A percentile compares a stretch with the other conserved stretches of the same genome.
Conservation (phyloP, 352 stramenopile species). For the Pythium vanterpoolii region DNA sequence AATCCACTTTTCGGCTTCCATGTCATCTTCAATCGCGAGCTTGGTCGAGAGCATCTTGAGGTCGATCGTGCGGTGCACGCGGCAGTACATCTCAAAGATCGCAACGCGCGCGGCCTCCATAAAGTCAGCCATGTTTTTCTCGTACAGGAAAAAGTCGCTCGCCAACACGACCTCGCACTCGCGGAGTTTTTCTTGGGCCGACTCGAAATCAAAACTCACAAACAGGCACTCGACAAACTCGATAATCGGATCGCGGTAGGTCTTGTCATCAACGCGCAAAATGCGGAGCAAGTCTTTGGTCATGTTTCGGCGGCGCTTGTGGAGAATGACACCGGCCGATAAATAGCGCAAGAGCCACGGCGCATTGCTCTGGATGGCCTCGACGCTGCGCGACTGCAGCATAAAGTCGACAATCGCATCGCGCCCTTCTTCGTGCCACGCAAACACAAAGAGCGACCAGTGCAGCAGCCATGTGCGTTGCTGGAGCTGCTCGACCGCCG, state of each 20-base stretch:
- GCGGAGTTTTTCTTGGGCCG: constrained; percentile 90
- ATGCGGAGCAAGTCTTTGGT: constrained; percentile 96
- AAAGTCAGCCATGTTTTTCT: constrained; percentile 96
- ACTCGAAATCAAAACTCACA: constrained; percentile 99
- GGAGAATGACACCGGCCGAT: constrained; percentile 96
- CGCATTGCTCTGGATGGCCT: constrained; percentile 98
- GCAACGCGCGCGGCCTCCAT: constrained; percentile 97
- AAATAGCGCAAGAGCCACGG: constrained; percentile 97
- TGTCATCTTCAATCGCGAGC: constrained; percentile 94
- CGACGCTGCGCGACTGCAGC: constrained; percentile 88
- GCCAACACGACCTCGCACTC: constrained; percentile 94
- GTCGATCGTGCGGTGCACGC: constrained; percentile 99
- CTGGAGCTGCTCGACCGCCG: constrained; percentile 92
- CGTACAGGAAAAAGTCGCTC: constrained; percentile 97
- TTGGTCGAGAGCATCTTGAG: constrained; percentile 95
- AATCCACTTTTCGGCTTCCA: constrained; percentile 98
- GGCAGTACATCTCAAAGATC: constrained; percentile 99
- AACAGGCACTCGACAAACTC: constrained; percentile 98
- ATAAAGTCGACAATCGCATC: constrained; percentile 98
- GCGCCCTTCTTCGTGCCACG: constrained; percentile 91
- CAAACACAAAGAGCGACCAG: constrained; percentile 97
- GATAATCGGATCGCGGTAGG: constrained; percentile 78
- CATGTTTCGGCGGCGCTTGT: constrained; percentile 92
- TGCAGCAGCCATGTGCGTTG: constrained; percentile 98
- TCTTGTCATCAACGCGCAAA: constrained; percentile 88